Conservation (phyloP, 768 basidiomycete genomes). For the Mycena indigotica region DNA sequence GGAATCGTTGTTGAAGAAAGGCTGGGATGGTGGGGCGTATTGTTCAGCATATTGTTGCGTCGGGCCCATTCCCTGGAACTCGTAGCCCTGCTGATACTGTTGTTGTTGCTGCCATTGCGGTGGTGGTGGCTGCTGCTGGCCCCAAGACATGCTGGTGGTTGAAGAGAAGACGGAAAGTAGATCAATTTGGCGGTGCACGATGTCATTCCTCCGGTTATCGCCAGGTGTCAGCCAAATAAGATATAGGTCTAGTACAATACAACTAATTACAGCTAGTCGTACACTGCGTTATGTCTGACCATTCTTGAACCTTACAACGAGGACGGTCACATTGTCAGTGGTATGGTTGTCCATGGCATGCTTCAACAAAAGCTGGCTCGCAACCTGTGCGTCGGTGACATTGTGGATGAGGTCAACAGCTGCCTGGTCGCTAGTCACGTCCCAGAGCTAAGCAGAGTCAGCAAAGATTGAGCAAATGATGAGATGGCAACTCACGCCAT, state of each 20-base stretch:
- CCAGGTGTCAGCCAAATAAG: neutral
- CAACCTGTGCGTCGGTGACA: slow-evolving; percentile 77
- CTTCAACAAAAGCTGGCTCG: slow-evolving; percentile 72
- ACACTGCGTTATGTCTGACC: neutral
- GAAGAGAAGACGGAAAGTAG: neutral
- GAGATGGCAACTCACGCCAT: slow-evolving; percentile 71
- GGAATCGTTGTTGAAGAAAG: slow-evolving; percentile 33
- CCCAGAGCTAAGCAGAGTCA: slow-evolving; percentile 85
- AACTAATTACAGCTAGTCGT: neutral
- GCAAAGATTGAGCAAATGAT: too few species aligned
- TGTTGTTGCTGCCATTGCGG: slow-evolving; percentile 14
- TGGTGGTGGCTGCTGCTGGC: too few species aligned
- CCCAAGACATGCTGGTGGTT: slow-evolving; percentile 18
- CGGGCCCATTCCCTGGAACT: slow-evolving; percentile 41
- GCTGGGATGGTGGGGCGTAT: slow-evolving; percentile 26
- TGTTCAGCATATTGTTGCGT: slow-evolving; percentile 36
- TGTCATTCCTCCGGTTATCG: too few species aligned
- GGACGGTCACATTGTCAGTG: slow-evolving; percentile 91
- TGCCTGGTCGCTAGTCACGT: slow-evolving; percentile 87
- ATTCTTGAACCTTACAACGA: slow-evolving; percentile 81
- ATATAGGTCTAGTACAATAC: neutral
- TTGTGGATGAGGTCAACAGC: slow-evolving; percentile 84
- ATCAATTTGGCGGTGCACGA: neutral
- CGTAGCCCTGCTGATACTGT: slow-evolving; percentile 21
- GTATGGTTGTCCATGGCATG: slow-evolving; percentile 88